phyloP scores from a whole-genome alignment of 148 eudicot genomes.

The Cornus kousa region DNA sequence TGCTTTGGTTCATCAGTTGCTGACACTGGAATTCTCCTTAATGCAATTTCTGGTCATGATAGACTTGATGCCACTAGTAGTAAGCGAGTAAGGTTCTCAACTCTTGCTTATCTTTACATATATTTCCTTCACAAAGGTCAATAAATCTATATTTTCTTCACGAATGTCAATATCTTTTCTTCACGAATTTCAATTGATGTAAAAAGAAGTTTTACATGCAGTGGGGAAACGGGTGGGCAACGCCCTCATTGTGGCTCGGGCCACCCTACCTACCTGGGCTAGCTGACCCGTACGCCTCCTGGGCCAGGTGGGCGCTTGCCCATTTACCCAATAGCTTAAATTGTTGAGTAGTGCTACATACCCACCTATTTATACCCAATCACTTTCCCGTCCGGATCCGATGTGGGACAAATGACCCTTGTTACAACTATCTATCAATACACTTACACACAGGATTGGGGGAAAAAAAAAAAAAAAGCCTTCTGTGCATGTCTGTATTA shows the following conservation, averaged over 20 bases:
- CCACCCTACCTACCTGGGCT: too few species aligned
- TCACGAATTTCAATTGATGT: neutral
- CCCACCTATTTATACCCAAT: too few species aligned
- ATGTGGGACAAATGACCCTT: too few species aligned
- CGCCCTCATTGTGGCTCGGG: too few species aligned
- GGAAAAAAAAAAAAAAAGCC: too few species aligned
- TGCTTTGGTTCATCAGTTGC: constrained; percentile 97
- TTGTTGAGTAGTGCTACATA: too few species aligned
- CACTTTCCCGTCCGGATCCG: too few species aligned
- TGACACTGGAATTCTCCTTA: constrained; percentile 87
- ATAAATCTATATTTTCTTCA: neutral
- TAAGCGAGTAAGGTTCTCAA: constrained; percentile 46
- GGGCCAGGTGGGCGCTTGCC: too few species aligned
- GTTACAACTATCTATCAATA: neutral
- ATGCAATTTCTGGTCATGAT: constrained; percentile 86
- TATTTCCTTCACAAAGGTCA: neutral
- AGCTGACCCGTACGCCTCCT: too few species aligned
- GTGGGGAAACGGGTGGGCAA: neutral
- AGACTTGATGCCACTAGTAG: constrained; percentile 90
- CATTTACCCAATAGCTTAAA: too few species aligned
- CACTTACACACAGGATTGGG: neutral
- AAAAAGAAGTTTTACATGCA: neutral
- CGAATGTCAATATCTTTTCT: neutral
- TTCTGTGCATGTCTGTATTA: too few species aligned
- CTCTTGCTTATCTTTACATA: neutral